Conservation (phyloP, 202 grass and related monocot genomes). For the Tripidium arundinaceum region DNA sequence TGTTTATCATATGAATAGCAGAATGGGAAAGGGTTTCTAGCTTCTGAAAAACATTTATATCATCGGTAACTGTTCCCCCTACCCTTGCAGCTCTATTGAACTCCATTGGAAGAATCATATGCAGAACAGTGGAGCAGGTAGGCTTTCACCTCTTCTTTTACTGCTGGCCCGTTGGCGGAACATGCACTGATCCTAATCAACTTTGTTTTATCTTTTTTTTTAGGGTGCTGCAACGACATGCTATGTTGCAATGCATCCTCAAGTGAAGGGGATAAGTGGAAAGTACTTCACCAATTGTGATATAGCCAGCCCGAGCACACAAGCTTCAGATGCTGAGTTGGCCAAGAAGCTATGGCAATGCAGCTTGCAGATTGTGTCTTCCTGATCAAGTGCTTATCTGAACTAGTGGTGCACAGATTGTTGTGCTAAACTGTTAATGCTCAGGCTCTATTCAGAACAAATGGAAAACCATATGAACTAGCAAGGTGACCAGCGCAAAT, state of each 20-base stretch:
- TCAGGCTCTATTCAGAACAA: neutral
- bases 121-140: conserved; percentile 32
- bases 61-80: neutral
- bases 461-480: neutral
- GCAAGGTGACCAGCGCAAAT: too few species aligned
- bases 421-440: neutral
- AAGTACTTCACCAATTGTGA: conserved; percentile 54
- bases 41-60: neutral
- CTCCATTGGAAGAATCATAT: conserved; percentile 33
- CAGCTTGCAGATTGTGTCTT: conserved; percentile 41
- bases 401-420: neutral
- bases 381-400: conserved; percentile 4
- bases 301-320: conserved; percentile 31
- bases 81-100: conserved; percentile 14
- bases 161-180: neutral
- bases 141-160: neutral
- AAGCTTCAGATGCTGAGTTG: conserved; percentile 44
- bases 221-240: conserved; percentile 69
- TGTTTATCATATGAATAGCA: too few species aligned
- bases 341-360: conserved; percentile 60
- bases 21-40: too few species aligned
- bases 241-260: conserved; percentile 60
- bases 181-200: neutral
- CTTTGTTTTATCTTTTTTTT: neutral
- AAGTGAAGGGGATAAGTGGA: conserved; percentile 42